Conservation (phyloP, 2,329 filamentous ascomycete species). For the Periglandula ipomoeae region DNA sequence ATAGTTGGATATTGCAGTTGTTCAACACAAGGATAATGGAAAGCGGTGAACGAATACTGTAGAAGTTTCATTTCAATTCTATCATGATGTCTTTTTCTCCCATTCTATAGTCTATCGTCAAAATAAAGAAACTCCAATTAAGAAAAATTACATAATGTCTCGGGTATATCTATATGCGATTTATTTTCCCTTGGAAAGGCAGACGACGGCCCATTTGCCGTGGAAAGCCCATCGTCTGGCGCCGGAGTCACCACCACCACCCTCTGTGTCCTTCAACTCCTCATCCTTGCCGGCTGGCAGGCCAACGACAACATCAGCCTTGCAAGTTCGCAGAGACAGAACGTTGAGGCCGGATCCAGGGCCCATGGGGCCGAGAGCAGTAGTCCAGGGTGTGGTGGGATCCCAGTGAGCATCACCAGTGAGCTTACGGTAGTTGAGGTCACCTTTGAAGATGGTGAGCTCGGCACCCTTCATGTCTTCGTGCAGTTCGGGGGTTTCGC, state of each 20-base stretch:
- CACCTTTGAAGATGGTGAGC: slow-evolving; percentile 92
- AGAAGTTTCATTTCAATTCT: neutral
- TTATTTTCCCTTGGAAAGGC: slow-evolving; percentile 23
- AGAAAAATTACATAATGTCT: neutral
- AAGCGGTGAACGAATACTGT: too few species aligned
- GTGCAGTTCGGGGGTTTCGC: slow-evolving; percentile 55
- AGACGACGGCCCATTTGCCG: slow-evolving; percentile 94
- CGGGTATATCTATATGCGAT: neutral
- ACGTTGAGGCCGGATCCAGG: slow-evolving; percentile 73
- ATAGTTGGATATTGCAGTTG: too few species aligned
- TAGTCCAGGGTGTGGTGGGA: slow-evolving; percentile 73
- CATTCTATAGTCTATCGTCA: slow-evolving; percentile 8
- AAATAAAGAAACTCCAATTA: neutral
- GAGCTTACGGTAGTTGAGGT: slow-evolving; percentile 92
- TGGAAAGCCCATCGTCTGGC: slow-evolving; percentile 87
- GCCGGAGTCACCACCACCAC: slow-evolving; percentile 60
- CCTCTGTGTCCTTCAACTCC: slow-evolving; percentile 57
- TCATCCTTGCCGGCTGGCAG: slow-evolving; percentile 78
- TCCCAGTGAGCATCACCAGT: slow-evolving; percentile 78
- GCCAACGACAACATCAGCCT: slow-evolving; percentile 91
- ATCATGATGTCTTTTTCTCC: neutral
- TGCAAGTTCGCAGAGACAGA: slow-evolving; percentile 85
- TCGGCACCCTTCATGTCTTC: slow-evolving; percentile 76
- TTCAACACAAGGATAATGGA: too few species aligned
- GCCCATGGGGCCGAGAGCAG: slow-evolving; percentile 80